Evolutionary conservation across 2,329 filamentous ascomycete genomes (phyloP).

Genomic region (Clonostachys solani): DNA sequence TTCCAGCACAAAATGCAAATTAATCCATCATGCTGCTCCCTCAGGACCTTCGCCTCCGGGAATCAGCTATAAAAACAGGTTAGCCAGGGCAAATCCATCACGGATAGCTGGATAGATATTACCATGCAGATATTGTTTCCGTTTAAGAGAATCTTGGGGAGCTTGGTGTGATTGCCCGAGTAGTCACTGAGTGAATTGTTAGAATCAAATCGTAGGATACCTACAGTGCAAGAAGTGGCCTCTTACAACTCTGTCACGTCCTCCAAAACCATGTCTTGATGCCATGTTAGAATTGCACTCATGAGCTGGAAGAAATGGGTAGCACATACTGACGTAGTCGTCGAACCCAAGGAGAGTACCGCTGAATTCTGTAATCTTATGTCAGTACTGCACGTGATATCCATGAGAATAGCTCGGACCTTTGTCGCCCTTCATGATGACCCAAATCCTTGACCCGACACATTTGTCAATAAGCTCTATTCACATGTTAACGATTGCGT

Average conservation of each 20-base stretch:
- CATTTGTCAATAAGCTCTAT: constrained; percentile 98
- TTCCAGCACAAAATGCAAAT: too few species aligned
- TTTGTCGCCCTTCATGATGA: constrained; percentile 99
- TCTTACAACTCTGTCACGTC: constrained; percentile 90
- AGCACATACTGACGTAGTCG: constrained; percentile 95
- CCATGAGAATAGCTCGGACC: constrained; percentile 44
- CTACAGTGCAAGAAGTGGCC: neutral
- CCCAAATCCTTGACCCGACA: constrained; percentile 96
- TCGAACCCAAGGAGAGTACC: constrained; percentile 94
- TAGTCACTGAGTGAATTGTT: constrained; percentile 66
- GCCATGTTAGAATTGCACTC: constrained; percentile 9
- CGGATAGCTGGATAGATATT: constrained; percentile 19
- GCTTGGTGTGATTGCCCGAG: constrained; percentile 78
- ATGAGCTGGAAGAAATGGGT: neutral
- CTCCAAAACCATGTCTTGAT: constrained; percentile 91
- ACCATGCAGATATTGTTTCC: constrained; percentile 99
- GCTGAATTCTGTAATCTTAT: constrained; percentile 70
- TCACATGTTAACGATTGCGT: neutral
- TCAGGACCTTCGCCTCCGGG: constrained; percentile 70
- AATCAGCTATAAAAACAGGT: constrained; percentile 55
- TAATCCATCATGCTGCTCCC: neutral
- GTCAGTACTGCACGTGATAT: constrained; percentile 6
- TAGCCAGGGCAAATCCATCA: neutral
- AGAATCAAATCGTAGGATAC: constrained; percentile 1
- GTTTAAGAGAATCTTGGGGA: constrained; percentile 92